Evolutionary conservation across 371 early-diverging fungal species (phyloP).

Genomic region (Apophysomyces variabilis): DNA sequence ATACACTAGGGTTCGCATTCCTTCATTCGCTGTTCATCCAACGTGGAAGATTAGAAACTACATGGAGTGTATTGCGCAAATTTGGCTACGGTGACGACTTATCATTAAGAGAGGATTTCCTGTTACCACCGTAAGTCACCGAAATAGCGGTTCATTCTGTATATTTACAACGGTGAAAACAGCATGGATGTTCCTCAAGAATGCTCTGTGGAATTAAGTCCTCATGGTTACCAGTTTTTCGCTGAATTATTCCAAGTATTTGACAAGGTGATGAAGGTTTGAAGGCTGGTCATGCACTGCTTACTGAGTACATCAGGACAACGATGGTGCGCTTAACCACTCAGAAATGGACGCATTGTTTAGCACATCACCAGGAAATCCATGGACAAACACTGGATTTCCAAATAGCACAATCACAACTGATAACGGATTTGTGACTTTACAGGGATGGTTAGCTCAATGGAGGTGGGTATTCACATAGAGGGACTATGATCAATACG

Average conservation of each 20-base stretch:
- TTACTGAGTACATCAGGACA: conserved; percentile 64
- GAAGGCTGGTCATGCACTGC: background rate
- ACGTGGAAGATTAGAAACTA: conserved; percentile 94
- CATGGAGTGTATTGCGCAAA: conserved; percentile 94
- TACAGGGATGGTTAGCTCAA: conserved; percentile 96
- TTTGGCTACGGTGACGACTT: conserved; percentile 97
- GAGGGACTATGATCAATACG: background rate
- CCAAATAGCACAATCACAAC: conserved; percentile 93
- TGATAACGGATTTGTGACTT: conserved; percentile 85
- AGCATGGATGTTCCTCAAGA: conserved; percentile 88
- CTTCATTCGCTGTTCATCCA: conserved; percentile 95
- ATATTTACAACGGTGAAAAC: conserved; percentile 9
- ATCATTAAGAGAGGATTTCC: conserved; percentile 85
- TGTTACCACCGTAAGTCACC: conserved; percentile 72
- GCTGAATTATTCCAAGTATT: conserved; percentile 91
- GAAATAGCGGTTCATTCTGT: background rate
- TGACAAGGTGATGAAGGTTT: conserved; percentile 69
- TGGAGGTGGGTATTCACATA: conserved; percentile 75
- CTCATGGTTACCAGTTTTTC: conserved; percentile 94
- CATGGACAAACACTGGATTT: conserved; percentile 86
- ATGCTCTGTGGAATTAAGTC: conserved; percentile 92
- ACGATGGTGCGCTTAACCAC: conserved; percentile 91
- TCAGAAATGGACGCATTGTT: conserved; percentile 88
- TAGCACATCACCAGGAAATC: conserved; percentile 86
- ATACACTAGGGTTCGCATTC: conserved; percentile 79